These are phyloP conservation scores for Yamadazyma triangularis DNA, from an alignment of 1,139 yeast species.

Conservation along the genomic window DNA sequence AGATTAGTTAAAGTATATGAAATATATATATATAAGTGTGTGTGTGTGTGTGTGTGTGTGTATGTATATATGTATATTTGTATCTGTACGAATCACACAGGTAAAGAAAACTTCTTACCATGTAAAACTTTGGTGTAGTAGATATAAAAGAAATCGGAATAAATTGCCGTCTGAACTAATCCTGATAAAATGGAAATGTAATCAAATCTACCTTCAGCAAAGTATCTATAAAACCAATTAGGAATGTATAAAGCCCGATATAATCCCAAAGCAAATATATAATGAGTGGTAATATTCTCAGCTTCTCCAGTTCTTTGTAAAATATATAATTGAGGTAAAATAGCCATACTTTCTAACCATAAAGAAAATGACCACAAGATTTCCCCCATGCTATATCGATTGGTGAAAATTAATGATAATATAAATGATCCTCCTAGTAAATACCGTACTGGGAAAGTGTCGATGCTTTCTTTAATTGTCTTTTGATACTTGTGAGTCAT, in stretches of 20 bases:
- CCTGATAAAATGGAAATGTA: conserved; percentile 75
- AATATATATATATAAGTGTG: no score
- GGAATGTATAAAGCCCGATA: conserved; percentile 89
- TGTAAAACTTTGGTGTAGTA: conserved; percentile 77
- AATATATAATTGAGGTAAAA: conserved; percentile 87
- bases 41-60: no score
- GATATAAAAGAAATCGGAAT: conserved; percentile 92
- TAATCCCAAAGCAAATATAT: conserved; percentile 86
- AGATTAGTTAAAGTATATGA: no score
- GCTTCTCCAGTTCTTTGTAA: conserved; percentile 90
- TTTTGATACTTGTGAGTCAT: conserved; percentile 60
- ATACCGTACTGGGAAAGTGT: conserved; percentile 74
- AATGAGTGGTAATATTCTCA: conserved; percentile 81
- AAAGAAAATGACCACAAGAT: conserved; percentile 71
- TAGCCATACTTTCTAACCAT: conserved; percentile 90
- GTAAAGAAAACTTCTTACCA: conserved; percentile 77
- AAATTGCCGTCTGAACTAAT: conserved; percentile 74
- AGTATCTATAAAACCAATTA: conserved; percentile 90
- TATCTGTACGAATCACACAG: conserved; percentile 54
- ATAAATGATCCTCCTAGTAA: conserved; percentile 61
- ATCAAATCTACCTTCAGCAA: conserved; percentile 63
- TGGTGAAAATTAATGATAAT: conserved; percentile 61
- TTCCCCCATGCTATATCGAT: conserved; percentile 59
- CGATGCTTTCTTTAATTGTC: conserved; percentile 50
- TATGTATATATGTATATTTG: no score